Evolutionary conservation across 164 flowering plant species (phyloP).

Genomic region (Amborella trichopoda): DNA sequence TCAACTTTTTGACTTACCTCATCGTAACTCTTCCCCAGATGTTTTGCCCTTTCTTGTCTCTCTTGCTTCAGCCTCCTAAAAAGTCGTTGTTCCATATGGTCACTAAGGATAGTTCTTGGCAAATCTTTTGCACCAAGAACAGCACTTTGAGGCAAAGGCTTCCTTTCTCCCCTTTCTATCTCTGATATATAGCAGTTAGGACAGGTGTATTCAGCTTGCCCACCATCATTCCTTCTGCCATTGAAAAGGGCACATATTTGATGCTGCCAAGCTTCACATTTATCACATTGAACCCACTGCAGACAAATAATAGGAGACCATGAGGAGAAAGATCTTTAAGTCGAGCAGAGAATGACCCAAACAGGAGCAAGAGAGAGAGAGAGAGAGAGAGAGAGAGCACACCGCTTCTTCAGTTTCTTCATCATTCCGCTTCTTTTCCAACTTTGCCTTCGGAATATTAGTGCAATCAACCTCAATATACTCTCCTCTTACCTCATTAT

Average conservation of each 20-base stretch:
- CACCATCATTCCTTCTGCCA: conserved; percentile 95
- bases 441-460: conserved; percentile 43
- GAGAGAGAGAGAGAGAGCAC: conserved; percentile 4
- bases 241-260: conserved; percentile 97
- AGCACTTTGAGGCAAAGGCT: conserved; percentile 93
- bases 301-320: conserved; percentile 6
- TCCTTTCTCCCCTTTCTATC: conserved; percentile 76
- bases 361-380: neutral
- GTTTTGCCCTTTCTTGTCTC: conserved; percentile 72
- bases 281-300: conserved; percentile 99
- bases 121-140: conserved; percentile 99
- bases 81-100: conserved; percentile 85
- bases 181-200: conserved; percentile 86
- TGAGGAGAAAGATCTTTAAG: neutral
- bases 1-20: conserved; percentile 52
- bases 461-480: conserved; percentile 63
- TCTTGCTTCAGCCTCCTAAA: conserved; percentile 64
- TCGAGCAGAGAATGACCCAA: neutral
- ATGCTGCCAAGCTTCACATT: conserved; percentile 99
- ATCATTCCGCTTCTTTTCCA: conserved; percentile 93
- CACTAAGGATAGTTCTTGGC: conserved; percentile 90
- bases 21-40: conserved; percentile 59
- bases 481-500: conserved; percentile 88
- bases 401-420: conserved; percentile 99
- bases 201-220: conserved; percentile 97